Base-by-base conservation (phyloP, 495 filamentous ascomycete genomes). In the Xylaria bambusicola region DNA sequence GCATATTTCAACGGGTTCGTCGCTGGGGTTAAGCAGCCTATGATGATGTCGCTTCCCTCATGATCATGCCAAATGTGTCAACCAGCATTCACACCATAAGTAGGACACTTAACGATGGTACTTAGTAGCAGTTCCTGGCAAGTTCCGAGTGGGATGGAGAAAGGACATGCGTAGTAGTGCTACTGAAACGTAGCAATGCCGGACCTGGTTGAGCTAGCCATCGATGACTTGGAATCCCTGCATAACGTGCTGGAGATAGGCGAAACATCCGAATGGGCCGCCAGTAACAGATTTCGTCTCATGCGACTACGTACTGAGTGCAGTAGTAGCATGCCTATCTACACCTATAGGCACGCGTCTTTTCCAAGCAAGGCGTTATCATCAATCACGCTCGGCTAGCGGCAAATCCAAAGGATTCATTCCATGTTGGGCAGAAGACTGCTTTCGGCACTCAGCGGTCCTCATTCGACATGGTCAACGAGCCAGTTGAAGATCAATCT, bases 191-290 rank as follows among this genome's bases (percentile, higher is more conserved):
- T 56, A 56, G 44, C 53, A 56, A 38, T 40, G 12, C 41, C 29
- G 4, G 42, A 2, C 41, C 44, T 21, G n/a, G 42, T 35, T 38
- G 17, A 20, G 23, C 18, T 31, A 35, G 31, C 53, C 53, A 38
- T 27, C 21, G 2, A 24, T 9, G 35, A 9, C 53, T 48, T 20
- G 24, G 13, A 5, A 59, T 52, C 47, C 40, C 48, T 52, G 47
- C 45, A 42, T 31, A 59, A 52, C 47, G 56, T 59, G 56, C 46
- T 44, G 38, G 26, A 53, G 49, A 60, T 60, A 60, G 57, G 57
- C 57, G 49, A 60, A 47, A 46, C 44, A 26, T 53, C 57, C 57
- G 57, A 60, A 42, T 36, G 41, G 57, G 57, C 57, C 57, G 57
- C 52, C 33, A 23, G 15, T 29, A 45, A n/a, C 24, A 18, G 45